Evolutionary conservation across 1,284 basidiomycete species (phyloP).

Genomic region (Malassezia furfur): DNA sequence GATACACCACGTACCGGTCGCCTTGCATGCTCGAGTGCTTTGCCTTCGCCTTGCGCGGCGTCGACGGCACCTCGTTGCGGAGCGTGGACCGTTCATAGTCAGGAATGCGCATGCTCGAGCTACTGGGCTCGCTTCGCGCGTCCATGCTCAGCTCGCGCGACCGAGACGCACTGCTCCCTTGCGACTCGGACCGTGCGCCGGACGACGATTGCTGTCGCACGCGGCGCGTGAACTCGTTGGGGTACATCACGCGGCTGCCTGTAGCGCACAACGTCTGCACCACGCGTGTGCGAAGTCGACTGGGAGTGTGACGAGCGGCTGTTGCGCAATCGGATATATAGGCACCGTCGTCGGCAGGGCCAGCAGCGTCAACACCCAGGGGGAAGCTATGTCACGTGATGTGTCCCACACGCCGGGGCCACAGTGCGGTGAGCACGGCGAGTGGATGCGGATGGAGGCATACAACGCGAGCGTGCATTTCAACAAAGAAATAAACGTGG

Average conservation of each 20-base stretch:
- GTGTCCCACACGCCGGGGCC: too few relatives aligned
- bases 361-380: too few relatives aligned
- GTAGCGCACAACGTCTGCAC: neutral
- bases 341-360: too few relatives aligned
- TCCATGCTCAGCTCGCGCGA: too few relatives aligned
- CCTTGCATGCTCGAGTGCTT: neutral
- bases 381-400: too few relatives aligned
- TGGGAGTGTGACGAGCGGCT: too few relatives aligned
- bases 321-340: too few relatives aligned
- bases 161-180: neutral
- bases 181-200: conserved; percentile 1
- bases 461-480: neutral
- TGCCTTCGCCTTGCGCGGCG: conserved; percentile 4
- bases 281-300: too few relatives aligned
- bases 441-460: conserved; percentile 1
- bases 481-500: neutral
- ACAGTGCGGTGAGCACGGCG: too few relatives aligned
- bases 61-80: neutral
- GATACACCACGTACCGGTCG: conserved; percentile 5
- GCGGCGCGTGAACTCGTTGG: conserved; percentile 34
- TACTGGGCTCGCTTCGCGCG: neutral
- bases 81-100: neutral
- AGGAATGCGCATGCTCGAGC: conserved; percentile 15
- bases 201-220: conserved; percentile 31
- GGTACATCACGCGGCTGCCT: conserved; percentile 25